A percentile compares a stretch with the other conserved stretches of the same genome.
Conservation (phyloP, 2,329 filamentous ascomycete genomes). For the Pestalotiopsis fici region DNA sequence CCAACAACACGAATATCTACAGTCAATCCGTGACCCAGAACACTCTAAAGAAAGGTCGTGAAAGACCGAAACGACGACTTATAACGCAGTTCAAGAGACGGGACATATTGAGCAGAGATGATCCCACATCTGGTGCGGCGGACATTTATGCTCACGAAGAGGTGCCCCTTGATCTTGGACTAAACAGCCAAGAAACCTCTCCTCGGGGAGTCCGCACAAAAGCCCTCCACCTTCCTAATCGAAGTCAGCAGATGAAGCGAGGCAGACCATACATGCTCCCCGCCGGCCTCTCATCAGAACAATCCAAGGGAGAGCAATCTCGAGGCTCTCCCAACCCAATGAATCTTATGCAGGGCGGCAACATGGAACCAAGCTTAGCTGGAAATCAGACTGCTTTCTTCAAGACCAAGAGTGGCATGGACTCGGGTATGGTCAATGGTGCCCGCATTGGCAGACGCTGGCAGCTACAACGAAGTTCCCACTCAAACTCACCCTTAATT, state of each 20-base stretch:
- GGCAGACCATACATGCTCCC: conserved; percentile 73
- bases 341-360: conserved; percentile 63
- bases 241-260: conserved; percentile 77
- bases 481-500: conserved; percentile 55
- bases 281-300: conserved; percentile 68
- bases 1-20: too few relatives aligned
- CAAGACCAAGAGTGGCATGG: conserved; percentile 53
- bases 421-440: conserved; percentile 53
- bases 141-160: too few relatives aligned
- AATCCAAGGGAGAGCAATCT: conserved; percentile 69
- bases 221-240: conserved; percentile 77
- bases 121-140: too few relatives aligned
- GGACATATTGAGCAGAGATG: too few relatives aligned
- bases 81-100: too few relatives aligned
- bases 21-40: too few relatives aligned
- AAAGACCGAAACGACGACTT: too few relatives aligned
- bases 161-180: too few relatives aligned
- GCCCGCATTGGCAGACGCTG: conserved; percentile 59
- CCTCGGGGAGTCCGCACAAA: conserved; percentile 69
- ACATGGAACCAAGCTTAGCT: conserved; percentile 62
- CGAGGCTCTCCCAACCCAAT: conserved; percentile 66
- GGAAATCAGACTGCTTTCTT: conserved; percentile 53
- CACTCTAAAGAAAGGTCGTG: too few relatives aligned
- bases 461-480: conserved; percentile 70
- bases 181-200: conserved; percentile 67